Evolutionary conservation across 2,329 filamentous ascomycete species (phyloP).

Genomic region (Myriosclerotinia scirpicola): DNA sequence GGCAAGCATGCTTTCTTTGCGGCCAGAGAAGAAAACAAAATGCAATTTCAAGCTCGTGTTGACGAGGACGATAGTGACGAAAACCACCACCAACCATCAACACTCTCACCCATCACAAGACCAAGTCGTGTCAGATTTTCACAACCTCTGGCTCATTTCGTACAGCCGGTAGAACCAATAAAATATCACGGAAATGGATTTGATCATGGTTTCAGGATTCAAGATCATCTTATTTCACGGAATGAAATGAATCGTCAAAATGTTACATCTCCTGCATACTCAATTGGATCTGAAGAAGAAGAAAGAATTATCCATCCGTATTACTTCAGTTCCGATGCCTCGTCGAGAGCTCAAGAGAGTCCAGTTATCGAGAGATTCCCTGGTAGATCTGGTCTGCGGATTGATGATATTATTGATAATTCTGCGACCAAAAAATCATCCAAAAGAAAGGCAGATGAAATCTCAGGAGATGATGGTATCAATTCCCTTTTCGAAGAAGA

Average conservation of each 20-base stretch:
- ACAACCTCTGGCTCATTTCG: neutral
- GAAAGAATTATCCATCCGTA: conserved; percentile 14
- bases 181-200: neutral
- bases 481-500: conserved; percentile 28
- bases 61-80: conserved; percentile 1
- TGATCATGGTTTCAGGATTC: neutral
- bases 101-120: conserved; percentile 6
- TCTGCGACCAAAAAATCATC: conserved; percentile 22
- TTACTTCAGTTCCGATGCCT: conserved; percentile 21
- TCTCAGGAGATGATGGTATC: conserved; percentile 28
- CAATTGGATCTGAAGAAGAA: neutral
- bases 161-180: neutral
- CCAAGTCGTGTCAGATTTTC: neutral
- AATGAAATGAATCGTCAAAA: neutral
- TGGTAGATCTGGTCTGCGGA: conserved; percentile 35
- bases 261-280: neutral
- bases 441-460: conserved; percentile 40
- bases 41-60: conserved; percentile 25
- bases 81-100: neutral
- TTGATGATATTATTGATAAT: conserved; percentile 38
- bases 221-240: neutral
- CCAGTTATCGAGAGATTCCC: conserved; percentile 20
- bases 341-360: conserved; percentile 19
- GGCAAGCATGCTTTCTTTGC: conserved; percentile 40
- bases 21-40: conserved; percentile 39